Conservation (phyloP, 768 basidiomycete genomes). For the Trametes punicea region DNA sequence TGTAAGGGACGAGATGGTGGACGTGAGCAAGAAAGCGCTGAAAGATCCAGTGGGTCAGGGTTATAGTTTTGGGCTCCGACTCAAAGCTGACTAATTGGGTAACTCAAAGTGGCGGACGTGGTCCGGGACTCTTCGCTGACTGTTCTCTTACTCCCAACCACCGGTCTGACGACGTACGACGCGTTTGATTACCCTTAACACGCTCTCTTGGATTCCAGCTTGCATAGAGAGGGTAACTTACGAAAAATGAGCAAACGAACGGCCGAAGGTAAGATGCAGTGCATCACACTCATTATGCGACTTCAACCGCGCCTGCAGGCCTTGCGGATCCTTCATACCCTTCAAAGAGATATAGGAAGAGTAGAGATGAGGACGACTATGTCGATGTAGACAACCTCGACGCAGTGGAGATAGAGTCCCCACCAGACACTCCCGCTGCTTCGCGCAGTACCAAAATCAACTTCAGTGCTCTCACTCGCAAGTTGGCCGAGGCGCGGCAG, state of each 20-base stretch:
- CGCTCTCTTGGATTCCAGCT: no score
- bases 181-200: no score
- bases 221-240: neutral
- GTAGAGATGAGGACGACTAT: slow-evolving; percentile 54
- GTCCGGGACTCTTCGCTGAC: neutral
- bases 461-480: slow-evolving; percentile 78
- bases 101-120: neutral
- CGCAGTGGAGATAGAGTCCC: slow-evolving; percentile 27
- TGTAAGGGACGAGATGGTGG: neutral
- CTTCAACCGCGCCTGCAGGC: slow-evolving; percentile 5
- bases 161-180: neutral
- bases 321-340: slow-evolving; percentile 27
- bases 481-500: slow-evolving; percentile 59
- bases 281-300: neutral
- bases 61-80: slow-evolving; percentile 17
- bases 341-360: slow-evolving; percentile 41
- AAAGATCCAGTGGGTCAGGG: slow-evolving; percentile 8
- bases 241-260: slow-evolving; percentile 26
- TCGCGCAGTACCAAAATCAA: slow-evolving; percentile 82
- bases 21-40: slow-evolving; percentile 7
- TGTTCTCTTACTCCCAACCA: neutral
- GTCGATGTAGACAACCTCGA: slow-evolving; percentile 54
- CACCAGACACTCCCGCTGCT: slow-evolving; percentile 42
- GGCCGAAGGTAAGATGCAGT: slow-evolving; percentile 27
- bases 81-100: slow-evolving; percentile 22